Base-by-base conservation (phyloP, 2,329 filamentous ascomycete genomes). In the Epichloe typhina region DNA sequence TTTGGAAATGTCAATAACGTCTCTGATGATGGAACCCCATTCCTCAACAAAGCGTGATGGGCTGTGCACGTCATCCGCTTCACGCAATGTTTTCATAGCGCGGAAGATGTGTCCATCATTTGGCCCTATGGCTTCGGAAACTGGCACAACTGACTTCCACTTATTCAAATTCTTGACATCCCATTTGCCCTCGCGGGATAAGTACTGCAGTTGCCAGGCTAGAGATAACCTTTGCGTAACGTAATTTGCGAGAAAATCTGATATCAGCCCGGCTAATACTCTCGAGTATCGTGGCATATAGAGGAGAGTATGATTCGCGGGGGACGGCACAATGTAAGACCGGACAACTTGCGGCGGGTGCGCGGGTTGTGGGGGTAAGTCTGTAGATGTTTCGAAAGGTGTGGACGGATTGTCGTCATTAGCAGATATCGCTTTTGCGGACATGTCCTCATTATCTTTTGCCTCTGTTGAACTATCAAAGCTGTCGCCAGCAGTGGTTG, bases 151-250 rank as follows among this genome's bases (percentile, higher is more conserved):
- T 17, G 80, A 81, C 64, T 87, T 79, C 91, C 91, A 97, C 63
- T 97, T 97, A 53, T 79, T 82, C 11, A 96, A 74, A 61, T 97
- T 97, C 70, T 97, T 97, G 57, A 97, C 88, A 62, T 96, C 91
- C 91, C 91, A 97, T 69, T 97, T 97, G 3, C 90, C 90, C 57
- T 89, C 86, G 2, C 85, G 88, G 2, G 86, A 88, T 23, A 97
- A 79, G 60, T 93, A 84, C 59, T 91, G 86, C 15, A 97, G 73
- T 66, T 97, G 91, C 90, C 91, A 97, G 42, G 84, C 87, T 31
- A 91, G 79, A 1, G 82, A 86, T 13, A 96, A 76, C 8, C 89
- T 82, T 9, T 81, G 76, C 9, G 90, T 90, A 50, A 96, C 75
- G 59, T 88, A 77, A 3, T 76, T 73, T 17, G 80, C 74, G 31